Evolutionary conservation across 139 green algal species (phyloP).

Genomic region (Chlorella sp.): DNA sequence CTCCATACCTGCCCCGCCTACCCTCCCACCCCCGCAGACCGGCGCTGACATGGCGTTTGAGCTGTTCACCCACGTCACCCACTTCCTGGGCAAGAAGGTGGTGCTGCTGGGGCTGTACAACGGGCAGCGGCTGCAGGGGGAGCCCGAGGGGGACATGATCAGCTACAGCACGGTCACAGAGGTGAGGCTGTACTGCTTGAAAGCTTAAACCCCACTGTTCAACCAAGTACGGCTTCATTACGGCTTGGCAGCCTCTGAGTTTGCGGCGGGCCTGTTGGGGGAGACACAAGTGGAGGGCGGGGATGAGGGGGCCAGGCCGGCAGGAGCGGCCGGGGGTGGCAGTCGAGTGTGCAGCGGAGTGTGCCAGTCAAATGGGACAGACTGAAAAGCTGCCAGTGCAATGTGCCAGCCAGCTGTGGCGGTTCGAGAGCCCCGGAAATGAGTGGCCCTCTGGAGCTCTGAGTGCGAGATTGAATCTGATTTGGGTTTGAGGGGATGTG

Average conservation of each 20-base stretch:
- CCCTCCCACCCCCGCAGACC: not conserved
- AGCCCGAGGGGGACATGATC: conserved; percentile 64
- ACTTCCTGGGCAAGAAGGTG: conserved; percentile 85
- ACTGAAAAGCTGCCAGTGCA: no score
- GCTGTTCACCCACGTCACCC: conserved; percentile 90
- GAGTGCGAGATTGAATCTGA: no score
- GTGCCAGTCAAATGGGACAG: no score
- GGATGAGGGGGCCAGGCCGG: not conserved
- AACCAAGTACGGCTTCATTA: no score
- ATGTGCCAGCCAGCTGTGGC: no score
- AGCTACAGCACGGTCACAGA: conserved; percentile 64
- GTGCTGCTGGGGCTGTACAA: conserved; percentile 92
- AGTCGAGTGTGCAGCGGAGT: not conserved
- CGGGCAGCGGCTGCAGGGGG: conserved; percentile 76
- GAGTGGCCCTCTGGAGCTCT: no score
- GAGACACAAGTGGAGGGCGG: not conserved
- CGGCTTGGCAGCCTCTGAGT: no score
- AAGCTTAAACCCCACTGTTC: no score
- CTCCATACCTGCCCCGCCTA: not conserved
- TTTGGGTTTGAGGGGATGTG: no score
- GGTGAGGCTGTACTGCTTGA: no score
- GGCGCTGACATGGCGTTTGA: conserved; percentile 78
- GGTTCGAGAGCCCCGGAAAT: no score
- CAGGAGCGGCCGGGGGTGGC: not conserved
- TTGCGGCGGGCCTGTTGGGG: no score